Evolutionary conservation across 345 rosid genomes (phyloP).

Genomic region (Chamaenerion angustifolium): DNA sequence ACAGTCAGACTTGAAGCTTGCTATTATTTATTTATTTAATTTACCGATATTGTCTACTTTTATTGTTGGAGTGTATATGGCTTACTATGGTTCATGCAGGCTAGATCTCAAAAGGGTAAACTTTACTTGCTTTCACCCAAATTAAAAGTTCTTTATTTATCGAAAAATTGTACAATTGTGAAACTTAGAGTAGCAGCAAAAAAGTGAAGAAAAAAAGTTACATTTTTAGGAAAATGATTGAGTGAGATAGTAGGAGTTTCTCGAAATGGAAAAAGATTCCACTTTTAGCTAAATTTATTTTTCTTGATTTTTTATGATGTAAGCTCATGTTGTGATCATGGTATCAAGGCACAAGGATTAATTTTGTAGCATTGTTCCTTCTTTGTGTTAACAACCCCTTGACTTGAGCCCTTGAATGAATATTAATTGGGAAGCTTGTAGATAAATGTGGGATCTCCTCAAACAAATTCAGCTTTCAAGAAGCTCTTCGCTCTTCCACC

Average conservation of each 20-base stretch:
- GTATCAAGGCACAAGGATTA: constrained; percentile 76
- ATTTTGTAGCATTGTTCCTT: too few species aligned
- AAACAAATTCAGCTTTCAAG: constrained; percentile 79
- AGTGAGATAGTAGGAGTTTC: too few species aligned
- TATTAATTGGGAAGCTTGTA: constrained; percentile 16
- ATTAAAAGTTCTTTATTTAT: too few species aligned
- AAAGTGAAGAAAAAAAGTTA: too few species aligned
- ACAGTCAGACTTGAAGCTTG: constrained; percentile 77
- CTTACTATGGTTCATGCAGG: constrained; percentile 80
- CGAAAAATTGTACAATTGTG: too few species aligned
- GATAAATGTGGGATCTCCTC: constrained; percentile 88
- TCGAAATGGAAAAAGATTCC: not conserved
- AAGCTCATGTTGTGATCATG: constrained; percentile 70
- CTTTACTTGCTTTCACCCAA: too few species aligned
- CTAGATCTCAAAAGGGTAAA: constrained; percentile 75
- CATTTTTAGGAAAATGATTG: too few species aligned
- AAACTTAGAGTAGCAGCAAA: too few species aligned
- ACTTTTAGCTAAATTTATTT: not conserved
- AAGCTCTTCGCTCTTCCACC: constrained; percentile 92
- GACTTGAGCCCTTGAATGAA: not conserved
- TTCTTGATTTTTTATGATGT: not conserved
- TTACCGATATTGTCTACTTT: constrained; percentile 61
- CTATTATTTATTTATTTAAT: constrained; percentile 66
- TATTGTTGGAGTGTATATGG: constrained; percentile 52
- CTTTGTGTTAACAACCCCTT: not conserved